A percentile compares a stretch with the other conserved stretches of the same genome.
Evolutionary conservation across 495 filamentous ascomycete genomes (phyloP).

Genomic region (Chaetomium fimeti): DNA sequence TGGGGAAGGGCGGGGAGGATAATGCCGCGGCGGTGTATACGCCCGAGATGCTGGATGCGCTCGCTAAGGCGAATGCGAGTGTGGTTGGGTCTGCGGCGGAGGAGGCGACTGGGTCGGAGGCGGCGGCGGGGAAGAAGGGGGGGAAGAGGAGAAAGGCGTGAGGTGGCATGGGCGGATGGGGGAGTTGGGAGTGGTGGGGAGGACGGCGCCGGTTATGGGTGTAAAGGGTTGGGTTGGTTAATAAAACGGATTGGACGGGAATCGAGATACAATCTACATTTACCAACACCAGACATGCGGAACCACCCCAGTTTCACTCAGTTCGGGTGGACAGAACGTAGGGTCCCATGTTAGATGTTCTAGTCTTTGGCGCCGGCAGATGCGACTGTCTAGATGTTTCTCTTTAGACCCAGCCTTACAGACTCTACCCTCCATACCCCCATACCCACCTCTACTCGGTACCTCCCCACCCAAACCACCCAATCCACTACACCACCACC

Average conservation of each 20-base stretch:
- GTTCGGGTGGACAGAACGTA: neutral
- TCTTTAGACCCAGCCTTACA: neutral
- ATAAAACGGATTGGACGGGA: neutral
- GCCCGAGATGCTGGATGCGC: slow-evolving; percentile 42
- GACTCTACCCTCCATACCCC: neutral
- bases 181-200: neutral
- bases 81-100: slow-evolving; percentile 31
- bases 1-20: slow-evolving; percentile 15
- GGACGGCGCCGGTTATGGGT: neutral
- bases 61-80: slow-evolving; percentile 36
- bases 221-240: neutral
- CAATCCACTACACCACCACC: slow-evolving; percentile 16
- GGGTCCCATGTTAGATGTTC: neutral
- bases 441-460: neutral
- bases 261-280: neutral
- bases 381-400: neutral
- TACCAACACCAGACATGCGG: too few relatives aligned
- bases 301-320: too few relatives aligned
- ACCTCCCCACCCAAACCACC: neutral
- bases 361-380: neutral
- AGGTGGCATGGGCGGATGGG: neutral
- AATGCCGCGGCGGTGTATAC: slow-evolving; percentile 30
- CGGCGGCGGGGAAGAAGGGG: slow-evolving; percentile 38
- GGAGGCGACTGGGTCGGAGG: slow-evolving; percentile 29
- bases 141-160: slow-evolving; percentile 49